These are phyloP conservation scores for Geotrichum candidum DNA, from an alignment of 1,139 yeast genomes.

Conservation along the genomic window DNA sequence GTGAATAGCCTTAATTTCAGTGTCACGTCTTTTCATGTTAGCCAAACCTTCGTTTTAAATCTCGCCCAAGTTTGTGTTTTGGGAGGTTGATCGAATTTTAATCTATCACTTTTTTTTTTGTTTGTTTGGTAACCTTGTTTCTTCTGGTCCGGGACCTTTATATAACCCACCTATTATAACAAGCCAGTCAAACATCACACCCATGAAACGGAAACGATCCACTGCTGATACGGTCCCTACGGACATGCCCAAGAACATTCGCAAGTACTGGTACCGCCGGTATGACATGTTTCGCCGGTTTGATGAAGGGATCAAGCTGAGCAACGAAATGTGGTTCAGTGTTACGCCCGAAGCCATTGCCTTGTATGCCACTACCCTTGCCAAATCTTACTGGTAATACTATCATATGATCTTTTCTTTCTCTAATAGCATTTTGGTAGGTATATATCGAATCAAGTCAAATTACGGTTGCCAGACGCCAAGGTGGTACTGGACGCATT, in stretches of 20 bases:
- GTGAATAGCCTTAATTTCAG: too few relatives aligned
- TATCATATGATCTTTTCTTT: not conserved
- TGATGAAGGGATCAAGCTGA: constrained; percentile 68
- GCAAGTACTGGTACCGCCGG: constrained; percentile 56
- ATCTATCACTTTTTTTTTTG: too few relatives aligned
- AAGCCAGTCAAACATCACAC: not conserved
- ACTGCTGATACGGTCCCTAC: constrained; percentile 1
- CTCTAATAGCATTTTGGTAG: constrained; percentile 1
- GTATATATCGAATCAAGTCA: constrained; percentile 49
- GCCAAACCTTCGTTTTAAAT: too few relatives aligned
- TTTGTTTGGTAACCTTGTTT: not conserved
- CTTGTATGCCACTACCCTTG: constrained; percentile 19
- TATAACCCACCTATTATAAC: not conserved
- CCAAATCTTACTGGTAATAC: too few relatives aligned
- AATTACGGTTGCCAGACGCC: constrained; percentile 46
- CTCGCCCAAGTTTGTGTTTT: too few relatives aligned
- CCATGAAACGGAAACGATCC: not conserved
- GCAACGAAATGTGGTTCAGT: constrained; percentile 79
- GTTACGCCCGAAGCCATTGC: constrained; percentile 86
- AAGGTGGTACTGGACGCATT: constrained; percentile 53
- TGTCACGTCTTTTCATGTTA: too few relatives aligned
- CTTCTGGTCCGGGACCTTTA: not conserved
- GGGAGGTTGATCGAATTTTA: too few relatives aligned
- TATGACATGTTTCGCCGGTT: constrained; percentile 52
- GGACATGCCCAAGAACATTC: constrained; percentile 7